Percentiles rank a stretch among this genome's conserved stretches.
Conservation (phyloP, 2,329 filamentous ascomycete genomes). For the Trichoderma sp. region DNA sequence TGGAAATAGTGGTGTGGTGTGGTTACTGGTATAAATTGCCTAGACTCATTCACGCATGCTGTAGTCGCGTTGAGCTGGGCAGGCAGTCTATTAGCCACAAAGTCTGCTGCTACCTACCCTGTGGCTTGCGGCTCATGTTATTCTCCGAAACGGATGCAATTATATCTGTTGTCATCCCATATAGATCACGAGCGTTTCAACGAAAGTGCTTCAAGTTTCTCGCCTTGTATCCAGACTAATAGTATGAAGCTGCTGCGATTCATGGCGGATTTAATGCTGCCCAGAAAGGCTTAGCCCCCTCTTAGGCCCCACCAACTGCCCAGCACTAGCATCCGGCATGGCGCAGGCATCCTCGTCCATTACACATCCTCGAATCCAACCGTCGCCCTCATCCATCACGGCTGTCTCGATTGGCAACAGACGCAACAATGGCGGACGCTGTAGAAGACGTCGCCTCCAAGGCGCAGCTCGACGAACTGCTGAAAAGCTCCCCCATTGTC, state of each 20-base stretch:
- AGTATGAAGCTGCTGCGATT: neutral
- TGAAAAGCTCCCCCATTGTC: conserved; percentile 75
- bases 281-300: conserved; percentile 17
- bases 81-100: no score
- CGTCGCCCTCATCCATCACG: neutral
- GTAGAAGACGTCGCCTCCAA: conserved; percentile 46
- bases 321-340: neutral
- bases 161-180: neutral
- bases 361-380: neutral
- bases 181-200: neutral
- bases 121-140: neutral
- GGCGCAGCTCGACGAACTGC: conserved; percentile 66
- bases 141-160: no score
- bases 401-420: neutral
- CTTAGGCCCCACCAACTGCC: neutral
- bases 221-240: no score
- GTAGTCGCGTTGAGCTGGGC: no score
- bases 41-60: neutral
- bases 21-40: no score
- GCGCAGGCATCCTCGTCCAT: conserved; percentile 10
- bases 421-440: conserved; percentile 34
- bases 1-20: neutral
- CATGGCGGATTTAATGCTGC: neutral
- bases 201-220: no score
- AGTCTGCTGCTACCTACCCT: no score